phyloP scores from a whole-genome alignment of 306 rosid species.

The Vachellia pachyceras region DNA sequence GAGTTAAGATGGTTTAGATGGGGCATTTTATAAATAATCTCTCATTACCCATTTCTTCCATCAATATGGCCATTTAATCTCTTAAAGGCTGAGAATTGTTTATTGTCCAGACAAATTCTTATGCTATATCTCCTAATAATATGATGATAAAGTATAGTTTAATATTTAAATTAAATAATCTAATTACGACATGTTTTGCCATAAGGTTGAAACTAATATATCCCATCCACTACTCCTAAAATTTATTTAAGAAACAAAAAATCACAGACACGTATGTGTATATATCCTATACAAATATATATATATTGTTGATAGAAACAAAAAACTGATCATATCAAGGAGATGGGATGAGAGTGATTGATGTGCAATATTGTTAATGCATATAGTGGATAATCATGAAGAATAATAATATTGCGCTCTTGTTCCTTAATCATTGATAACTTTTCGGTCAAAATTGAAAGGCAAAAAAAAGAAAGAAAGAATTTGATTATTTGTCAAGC shows the following conservation, averaged over 20 bases:
- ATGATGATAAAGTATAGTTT: not conserved
- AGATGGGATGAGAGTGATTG: not conserved
- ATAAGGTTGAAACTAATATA: not conserved
- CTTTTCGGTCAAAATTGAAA: constrained; percentile 49
- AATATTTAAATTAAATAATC: not conserved
- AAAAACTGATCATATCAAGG: not conserved
- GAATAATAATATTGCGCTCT: not conserved
- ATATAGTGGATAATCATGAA: constrained; percentile 16
- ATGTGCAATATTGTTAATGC: not conserved
- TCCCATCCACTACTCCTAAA: not conserved
- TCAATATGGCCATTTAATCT: not conserved
- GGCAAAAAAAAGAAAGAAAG: constrained; percentile 1
- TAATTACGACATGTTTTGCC: not conserved
- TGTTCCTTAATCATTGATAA: constrained; percentile 46
- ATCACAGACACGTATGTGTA: too few relatives aligned
- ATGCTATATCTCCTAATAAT: not conserved
- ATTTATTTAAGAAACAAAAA: not conserved
- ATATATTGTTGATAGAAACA: not conserved
- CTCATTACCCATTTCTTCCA: not conserved
- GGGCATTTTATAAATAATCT: too few relatives aligned
- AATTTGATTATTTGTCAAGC: constrained; percentile 2
- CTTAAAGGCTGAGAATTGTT: not conserved
- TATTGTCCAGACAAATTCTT: not conserved
- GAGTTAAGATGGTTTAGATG: too few relatives aligned
- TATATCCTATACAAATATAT: not conserved